phyloP scores from a whole-genome alignment of 352 stramenopile genomes.

The Peronospora belbahrii region DNA sequence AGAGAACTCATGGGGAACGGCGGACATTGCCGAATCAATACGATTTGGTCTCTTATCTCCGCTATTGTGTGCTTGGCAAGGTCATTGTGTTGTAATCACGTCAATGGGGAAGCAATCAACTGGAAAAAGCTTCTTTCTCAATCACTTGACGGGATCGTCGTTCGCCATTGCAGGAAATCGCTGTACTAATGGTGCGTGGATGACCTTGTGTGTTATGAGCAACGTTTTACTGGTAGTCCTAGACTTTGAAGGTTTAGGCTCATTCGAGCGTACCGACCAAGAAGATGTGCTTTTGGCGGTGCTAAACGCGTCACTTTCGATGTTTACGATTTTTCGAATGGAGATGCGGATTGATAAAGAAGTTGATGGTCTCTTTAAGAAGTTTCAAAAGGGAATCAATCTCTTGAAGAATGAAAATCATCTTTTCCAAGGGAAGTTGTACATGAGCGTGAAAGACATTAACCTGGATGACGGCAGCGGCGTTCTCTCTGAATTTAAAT shows the following conservation, averaged over 20 bases:
- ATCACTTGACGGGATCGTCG: conserved; percentile 64
- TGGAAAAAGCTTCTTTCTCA: conserved; percentile 74
- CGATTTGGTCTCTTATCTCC: conserved; percentile 42
- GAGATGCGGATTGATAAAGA: conserved; percentile 70
- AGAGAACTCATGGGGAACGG: conserved; percentile 13
- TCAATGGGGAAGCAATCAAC: conserved; percentile 73
- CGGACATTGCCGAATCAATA: conserved; percentile 43
- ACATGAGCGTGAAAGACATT: conserved; percentile 71
- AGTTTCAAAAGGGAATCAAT: conserved; percentile 60
- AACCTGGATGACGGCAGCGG: conserved; percentile 53
- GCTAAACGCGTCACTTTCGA: conserved; percentile 59
- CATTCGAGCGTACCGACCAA: conserved; percentile 65
- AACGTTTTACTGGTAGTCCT: conserved; percentile 57
- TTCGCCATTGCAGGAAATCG: conserved; percentile 59
- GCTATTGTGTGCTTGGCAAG: conserved; percentile 32
- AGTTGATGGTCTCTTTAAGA: conserved; percentile 54
- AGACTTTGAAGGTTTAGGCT: conserved; percentile 71
- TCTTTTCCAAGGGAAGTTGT: conserved; percentile 51
- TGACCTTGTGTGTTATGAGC: conserved; percentile 39
- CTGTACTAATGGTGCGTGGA: conserved; percentile 63
- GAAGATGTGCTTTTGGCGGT: conserved; percentile 72
- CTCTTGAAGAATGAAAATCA: conserved; percentile 53
- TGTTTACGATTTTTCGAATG: conserved; percentile 69
- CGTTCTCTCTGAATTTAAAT: conserved; percentile 42
- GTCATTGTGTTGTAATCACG: conserved; percentile 40